phyloP scores from a whole-genome alignment of 179 eudicot species.

The Corrigiola litoralis region DNA sequence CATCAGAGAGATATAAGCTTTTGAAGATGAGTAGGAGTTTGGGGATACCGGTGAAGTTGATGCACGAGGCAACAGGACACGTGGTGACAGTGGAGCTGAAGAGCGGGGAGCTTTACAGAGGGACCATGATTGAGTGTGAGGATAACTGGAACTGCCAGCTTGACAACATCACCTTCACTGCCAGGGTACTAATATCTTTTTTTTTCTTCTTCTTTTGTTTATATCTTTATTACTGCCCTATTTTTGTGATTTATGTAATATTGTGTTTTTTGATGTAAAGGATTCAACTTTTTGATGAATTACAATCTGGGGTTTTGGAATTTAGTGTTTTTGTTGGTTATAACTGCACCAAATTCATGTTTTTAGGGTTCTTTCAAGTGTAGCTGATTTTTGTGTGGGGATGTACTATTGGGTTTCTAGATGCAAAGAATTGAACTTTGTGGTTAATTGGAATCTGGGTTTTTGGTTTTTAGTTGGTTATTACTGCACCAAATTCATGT shows the following conservation, averaged over 20 bases:
- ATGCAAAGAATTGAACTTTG: too few relatives aligned
- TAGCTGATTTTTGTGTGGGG: too few relatives aligned
- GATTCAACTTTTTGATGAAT: too few relatives aligned
- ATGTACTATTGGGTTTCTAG: too few relatives aligned
- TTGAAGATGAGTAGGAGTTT: conserved; percentile 80
- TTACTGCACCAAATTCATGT: background rate
- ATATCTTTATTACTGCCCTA: background rate
- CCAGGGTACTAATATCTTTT: conserved; percentile 41
- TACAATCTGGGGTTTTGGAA: conserved; percentile 2
- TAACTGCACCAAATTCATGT: background rate
- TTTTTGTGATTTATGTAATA: background rate
- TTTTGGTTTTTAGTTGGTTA: background rate
- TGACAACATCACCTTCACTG: conserved; percentile 72
- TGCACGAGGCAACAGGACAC: conserved; percentile 83
- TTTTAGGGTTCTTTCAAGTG: too few relatives aligned
- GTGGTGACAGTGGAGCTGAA: conserved; percentile 80
- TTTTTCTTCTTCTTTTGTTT: conserved; percentile 3
- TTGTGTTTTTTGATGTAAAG: background rate
- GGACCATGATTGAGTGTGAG: conserved; percentile 76
- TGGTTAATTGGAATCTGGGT: too few relatives aligned
- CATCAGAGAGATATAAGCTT: too few relatives aligned
- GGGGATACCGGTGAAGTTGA: conserved; percentile 86
- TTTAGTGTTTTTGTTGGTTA: background rate
- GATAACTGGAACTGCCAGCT: conserved; percentile 92
- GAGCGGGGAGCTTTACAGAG: conserved; percentile 87